These are phyloP conservation scores for Ceratobasidium sp. DNA, from an alignment of 1,284 basidiomycete genomes.

Conservation along the genomic window DNA sequence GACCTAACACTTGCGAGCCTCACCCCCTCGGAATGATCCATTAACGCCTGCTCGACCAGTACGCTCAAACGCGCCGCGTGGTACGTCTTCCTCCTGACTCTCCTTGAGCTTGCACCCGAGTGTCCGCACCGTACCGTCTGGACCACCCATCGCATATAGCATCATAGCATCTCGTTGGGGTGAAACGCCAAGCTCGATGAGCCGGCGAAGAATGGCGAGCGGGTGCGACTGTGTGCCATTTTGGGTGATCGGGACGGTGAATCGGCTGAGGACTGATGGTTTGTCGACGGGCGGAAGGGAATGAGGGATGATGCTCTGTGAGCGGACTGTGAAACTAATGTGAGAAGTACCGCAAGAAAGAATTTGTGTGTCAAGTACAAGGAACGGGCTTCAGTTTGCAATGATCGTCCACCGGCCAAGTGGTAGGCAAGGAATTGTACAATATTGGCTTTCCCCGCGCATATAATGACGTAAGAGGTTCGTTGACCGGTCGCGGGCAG, in stretches of 20 bases:
- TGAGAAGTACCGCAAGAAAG: constrained; percentile 67
- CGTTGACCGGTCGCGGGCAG: too few species aligned
- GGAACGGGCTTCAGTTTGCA: too few species aligned
- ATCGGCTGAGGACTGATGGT: constrained; percentile 52
- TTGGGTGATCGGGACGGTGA: constrained; percentile 65
- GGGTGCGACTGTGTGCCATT: constrained; percentile 67
- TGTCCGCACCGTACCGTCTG: constrained; percentile 68
- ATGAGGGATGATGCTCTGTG: constrained; percentile 72
- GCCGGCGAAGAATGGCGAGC: constrained; percentile 72
- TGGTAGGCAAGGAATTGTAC: too few species aligned
- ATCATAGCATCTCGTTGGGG: constrained; percentile 84
- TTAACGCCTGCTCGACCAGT: not conserved
- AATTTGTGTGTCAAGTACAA: too few species aligned
- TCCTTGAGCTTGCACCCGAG: constrained; percentile 49
- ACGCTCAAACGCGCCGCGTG: constrained; percentile 19
- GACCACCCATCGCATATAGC: constrained; percentile 75
- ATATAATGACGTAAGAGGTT: too few species aligned
- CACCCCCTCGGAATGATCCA: constrained; percentile 28
- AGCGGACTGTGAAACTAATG: constrained; percentile 66
- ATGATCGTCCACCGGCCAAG: too few species aligned
- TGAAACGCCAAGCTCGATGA: constrained; percentile 77
- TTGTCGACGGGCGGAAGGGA: constrained; percentile 59
- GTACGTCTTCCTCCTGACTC: constrained; percentile 41
- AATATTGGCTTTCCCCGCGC: too few species aligned
- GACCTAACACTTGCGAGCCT: constrained; percentile 34